Percentiles rank a stretch among this genome's conserved stretches.
Conservation (phyloP, 2,329 filamentous ascomycete species). For the Colletotrichum godetiae region DNA sequence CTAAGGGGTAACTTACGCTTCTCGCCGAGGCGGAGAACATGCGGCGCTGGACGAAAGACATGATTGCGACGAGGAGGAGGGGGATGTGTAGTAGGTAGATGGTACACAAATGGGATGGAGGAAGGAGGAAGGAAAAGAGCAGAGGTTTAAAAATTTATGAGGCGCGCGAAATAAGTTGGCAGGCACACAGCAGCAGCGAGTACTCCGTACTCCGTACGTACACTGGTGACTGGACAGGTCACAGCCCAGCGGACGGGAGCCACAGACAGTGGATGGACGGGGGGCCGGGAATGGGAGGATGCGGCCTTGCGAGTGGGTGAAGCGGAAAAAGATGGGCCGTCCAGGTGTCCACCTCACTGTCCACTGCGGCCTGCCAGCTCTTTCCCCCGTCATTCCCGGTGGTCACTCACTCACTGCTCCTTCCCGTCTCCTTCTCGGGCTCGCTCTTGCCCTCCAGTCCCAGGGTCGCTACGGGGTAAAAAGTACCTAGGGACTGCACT, state of each 20-base stretch:
- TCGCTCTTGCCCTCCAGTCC: neutral
- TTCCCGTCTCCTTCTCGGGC: neutral
- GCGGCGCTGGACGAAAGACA: slow-evolving; percentile 86
- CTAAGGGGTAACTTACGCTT: slow-evolving; percentile 67
- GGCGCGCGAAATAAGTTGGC: slow-evolving; percentile 37
- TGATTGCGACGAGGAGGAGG: slow-evolving; percentile 51
- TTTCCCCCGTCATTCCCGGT: neutral
- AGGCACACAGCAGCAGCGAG: neutral
- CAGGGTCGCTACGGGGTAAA: too few species aligned
- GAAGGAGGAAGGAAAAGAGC: slow-evolving; percentile 35
- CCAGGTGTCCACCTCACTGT: too few species aligned
- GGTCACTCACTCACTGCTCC: too few species aligned
- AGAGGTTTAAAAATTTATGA: slow-evolving; percentile 39
- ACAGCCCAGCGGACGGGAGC: neutral
- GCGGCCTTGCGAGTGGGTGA: slow-evolving; percentile 18
- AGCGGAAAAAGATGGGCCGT: slow-evolving; percentile 18
- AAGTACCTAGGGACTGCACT: too few species aligned
- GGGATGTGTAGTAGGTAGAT: slow-evolving; percentile 31
- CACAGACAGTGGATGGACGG: neutral
- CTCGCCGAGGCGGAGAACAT: slow-evolving; percentile 84
- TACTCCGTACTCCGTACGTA: too few species aligned
- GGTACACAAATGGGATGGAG: slow-evolving; percentile 24
- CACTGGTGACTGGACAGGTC: too few species aligned
- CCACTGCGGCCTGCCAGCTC: neutral
- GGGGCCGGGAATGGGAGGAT: slow-evolving; percentile 6